Conservation (phyloP, 208 protist genomes). For the Acanthamoeba lugdunensis region DNA sequence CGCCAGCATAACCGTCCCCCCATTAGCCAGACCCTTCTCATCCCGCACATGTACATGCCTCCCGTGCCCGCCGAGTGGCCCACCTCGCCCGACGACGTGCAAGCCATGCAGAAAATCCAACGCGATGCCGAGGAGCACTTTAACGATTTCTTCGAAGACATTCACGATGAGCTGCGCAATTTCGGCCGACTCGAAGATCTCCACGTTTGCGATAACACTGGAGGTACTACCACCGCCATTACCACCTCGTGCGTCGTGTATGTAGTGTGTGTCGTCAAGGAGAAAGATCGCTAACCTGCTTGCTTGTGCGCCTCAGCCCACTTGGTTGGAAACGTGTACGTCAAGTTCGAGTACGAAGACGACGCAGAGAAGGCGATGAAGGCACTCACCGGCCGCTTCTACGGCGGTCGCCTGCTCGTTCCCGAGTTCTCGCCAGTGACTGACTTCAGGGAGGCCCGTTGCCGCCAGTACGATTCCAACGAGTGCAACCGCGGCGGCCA, state of each 20-base stretch:
- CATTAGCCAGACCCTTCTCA: constrained; percentile 80
- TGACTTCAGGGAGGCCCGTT: constrained; percentile 86
- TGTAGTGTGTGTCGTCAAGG: constrained; percentile 59
- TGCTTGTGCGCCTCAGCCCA: constrained; percentile 77
- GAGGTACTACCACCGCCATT: neutral
- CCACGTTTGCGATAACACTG: constrained; percentile 63
- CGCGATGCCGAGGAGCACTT: constrained; percentile 83
- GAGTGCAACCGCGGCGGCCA: constrained; percentile 82
- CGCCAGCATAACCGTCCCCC: constrained; percentile 81
- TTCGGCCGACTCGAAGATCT: constrained; percentile 85
- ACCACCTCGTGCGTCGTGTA: neutral
- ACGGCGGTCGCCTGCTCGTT: constrained; percentile 81
- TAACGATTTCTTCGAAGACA: constrained; percentile 87
- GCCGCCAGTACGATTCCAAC: constrained; percentile 82
- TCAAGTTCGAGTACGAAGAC: constrained; percentile 84
- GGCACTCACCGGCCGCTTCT: constrained; percentile 84
- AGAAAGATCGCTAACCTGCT: neutral
- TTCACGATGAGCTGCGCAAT: constrained; percentile 84
- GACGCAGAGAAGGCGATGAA: constrained; percentile 77
- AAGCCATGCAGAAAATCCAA: neutral
- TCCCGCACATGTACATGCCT: constrained; percentile 77
- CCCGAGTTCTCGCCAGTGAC: constrained; percentile 88
- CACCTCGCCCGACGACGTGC: constrained; percentile 3
- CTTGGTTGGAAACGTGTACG: constrained; percentile 87
- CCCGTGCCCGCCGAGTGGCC: constrained; percentile 29